These are phyloP conservation scores for Zea mays DNA, from an alignment of 176 grass and related monocot genomes.

Conservation along the genomic window DNA sequence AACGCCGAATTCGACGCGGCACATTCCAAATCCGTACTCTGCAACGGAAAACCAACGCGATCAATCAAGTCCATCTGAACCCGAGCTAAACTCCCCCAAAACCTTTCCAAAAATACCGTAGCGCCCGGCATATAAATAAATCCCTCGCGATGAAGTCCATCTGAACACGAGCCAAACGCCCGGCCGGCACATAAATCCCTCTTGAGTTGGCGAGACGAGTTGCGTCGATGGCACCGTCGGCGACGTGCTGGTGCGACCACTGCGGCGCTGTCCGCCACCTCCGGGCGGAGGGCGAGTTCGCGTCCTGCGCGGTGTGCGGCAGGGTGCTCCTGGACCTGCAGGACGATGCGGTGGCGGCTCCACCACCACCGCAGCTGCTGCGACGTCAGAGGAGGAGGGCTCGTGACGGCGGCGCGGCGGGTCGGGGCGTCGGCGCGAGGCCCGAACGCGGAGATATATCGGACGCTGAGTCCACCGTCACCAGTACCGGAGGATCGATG, in stretches of 20 bases:
- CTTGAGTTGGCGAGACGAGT: not conserved
- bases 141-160: not conserved
- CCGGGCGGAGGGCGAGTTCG: conserved; percentile 36
- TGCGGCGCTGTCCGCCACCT: conserved; percentile 39
- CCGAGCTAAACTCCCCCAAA: not conserved
- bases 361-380: not conserved
- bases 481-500: not conserved
- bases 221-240: not conserved
- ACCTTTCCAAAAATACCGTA: not conserved
- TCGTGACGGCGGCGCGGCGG: not conserved
- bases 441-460: not conserved
- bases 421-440: not conserved
- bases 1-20: not conserved
- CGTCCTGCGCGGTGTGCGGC: conserved; percentile 41
- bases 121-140: not conserved
- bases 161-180: not conserved
- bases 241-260: conserved; percentile 36
- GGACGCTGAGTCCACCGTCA: conserved; percentile 34
- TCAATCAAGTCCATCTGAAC: not conserved
- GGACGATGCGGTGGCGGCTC: not conserved
- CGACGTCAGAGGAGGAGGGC: not conserved
- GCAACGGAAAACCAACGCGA: not conserved
- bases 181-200: not conserved
- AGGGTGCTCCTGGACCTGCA: conserved; percentile 37
- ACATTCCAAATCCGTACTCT: not conserved